Conservation (phyloP, 257 asterid genomes). For the Ilex aquifolium region DNA sequence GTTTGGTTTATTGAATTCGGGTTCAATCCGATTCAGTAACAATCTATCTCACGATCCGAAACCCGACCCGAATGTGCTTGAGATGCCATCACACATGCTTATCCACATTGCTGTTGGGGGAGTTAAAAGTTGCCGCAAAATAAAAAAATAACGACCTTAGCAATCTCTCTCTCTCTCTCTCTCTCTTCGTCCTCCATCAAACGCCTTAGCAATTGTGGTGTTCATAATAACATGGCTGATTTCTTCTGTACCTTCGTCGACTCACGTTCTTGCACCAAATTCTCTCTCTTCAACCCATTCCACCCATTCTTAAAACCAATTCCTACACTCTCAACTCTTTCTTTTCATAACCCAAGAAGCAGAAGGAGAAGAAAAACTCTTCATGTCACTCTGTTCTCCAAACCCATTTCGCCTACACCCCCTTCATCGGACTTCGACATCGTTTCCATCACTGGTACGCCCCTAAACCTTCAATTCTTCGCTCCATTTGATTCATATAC, state of each 20-base stretch:
- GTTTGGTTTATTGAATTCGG: no score
- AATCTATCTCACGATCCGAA: no score
- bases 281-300: conserved; percentile 26
- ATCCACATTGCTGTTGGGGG: no score
- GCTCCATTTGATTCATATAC: not conserved
- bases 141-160: no score
- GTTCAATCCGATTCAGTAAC: no score
- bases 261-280: conserved; percentile 27
- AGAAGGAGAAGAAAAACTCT: conserved; percentile 24
- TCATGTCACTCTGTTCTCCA: conserved; percentile 29
- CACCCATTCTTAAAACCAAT: conserved; percentile 21
- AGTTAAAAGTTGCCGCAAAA: no score
- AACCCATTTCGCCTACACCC: conserved; percentile 23
- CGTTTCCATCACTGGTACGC: conserved; percentile 57
- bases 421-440: conserved; percentile 34
- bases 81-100: no score
- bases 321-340: conserved; percentile 12
- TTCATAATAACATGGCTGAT: conserved; percentile 27
- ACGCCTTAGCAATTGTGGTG: no score
- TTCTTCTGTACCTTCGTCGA: conserved; percentile 25
- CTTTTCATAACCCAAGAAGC: conserved; percentile 21
- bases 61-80: no score
- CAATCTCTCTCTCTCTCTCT: no score
- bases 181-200: no score
- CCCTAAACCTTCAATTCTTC: not conserved